Conservation (phyloP, 495 filamentous ascomycete genomes). For the Penicillium macrosclerotiorum region DNA sequence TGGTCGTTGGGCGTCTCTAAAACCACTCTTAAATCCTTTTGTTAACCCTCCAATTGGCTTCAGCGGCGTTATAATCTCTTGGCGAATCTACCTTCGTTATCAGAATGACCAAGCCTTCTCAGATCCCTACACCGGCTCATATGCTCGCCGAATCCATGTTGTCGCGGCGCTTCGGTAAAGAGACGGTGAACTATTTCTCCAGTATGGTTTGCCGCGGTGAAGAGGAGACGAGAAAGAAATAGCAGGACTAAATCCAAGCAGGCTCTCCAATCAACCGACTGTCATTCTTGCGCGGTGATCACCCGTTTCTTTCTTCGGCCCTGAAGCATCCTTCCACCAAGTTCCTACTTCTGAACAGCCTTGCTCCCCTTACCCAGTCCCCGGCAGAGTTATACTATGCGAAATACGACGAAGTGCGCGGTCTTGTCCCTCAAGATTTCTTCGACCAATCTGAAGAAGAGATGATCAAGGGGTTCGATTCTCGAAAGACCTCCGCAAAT, state of each 20-base stretch:
- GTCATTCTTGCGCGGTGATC: constrained; percentile 80
- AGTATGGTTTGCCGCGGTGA: constrained; percentile 42
- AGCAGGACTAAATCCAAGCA: constrained; percentile 25
- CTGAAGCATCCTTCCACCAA: constrained; percentile 65
- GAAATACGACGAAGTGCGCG: constrained; percentile 58
- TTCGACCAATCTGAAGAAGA: constrained; percentile 74
- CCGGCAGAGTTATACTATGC: constrained; percentile 59
- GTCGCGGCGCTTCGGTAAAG: constrained; percentile 80
- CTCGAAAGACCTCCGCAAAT: constrained; percentile 59
- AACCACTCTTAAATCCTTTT: not conserved
- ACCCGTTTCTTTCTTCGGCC: constrained; percentile 73
- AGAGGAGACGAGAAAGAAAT: not conserved
- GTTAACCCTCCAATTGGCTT: not conserved
- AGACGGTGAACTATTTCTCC: constrained; percentile 94
- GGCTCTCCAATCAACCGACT: constrained; percentile 74
- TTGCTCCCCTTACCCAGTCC: constrained; percentile 68
- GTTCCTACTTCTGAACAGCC: constrained; percentile 76
- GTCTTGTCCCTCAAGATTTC: constrained; percentile 67
- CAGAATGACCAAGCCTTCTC: constrained; percentile 33
- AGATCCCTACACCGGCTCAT: constrained; percentile 56
- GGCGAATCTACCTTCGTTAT: not conserved
- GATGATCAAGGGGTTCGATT: constrained; percentile 70
- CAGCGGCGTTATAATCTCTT: not conserved
- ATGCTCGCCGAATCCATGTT: constrained; percentile 78
- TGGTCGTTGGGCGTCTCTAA: not conserved